Conservation (phyloP, 257 asterid species). For the Solanum boliviense region DNA sequence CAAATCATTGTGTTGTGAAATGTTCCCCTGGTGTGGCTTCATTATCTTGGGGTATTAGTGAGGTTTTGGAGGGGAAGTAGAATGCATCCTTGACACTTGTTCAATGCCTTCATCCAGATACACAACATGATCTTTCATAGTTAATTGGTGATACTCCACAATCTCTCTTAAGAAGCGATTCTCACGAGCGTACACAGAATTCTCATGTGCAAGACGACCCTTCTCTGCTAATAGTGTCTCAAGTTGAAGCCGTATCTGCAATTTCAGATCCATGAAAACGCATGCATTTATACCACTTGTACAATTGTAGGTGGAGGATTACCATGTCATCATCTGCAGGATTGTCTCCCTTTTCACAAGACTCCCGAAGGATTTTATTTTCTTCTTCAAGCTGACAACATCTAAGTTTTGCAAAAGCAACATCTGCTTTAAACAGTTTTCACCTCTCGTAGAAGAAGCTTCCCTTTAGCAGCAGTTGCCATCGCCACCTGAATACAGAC, state of each 20-base stretch:
- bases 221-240: conserved; percentile 67
- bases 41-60: conserved; percentile 1
- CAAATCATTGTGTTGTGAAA: neutral
- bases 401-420: conserved; percentile 65
- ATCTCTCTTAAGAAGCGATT: conserved; percentile 24
- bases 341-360: conserved; percentile 59
- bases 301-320: neutral
- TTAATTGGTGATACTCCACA: conserved; percentile 84
- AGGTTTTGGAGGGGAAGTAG: conserved; percentile 34
- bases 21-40: conserved; percentile 6
- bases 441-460: conserved; percentile 80
- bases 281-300: neutral
- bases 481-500: conserved; percentile 58
- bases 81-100: conserved; percentile 42
- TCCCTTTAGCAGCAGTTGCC: conserved; percentile 96
- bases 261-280: neutral
- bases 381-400: conserved; percentile 91
- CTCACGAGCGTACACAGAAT: too few relatives aligned
- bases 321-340: conserved; percentile 95
- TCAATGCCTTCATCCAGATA: conserved; percentile 78
- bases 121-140: conserved; percentile 68
- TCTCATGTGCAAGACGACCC: too few relatives aligned
- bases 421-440: conserved; percentile 78
- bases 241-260: conserved; percentile 70
- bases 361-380: conserved; percentile 67